Percentiles rank a stretch among this genome's conserved stretches.
phyloP scores from a whole-genome alignment of 2,329 filamentous ascomycete genomes.

The Ophiostoma ips region DNA sequence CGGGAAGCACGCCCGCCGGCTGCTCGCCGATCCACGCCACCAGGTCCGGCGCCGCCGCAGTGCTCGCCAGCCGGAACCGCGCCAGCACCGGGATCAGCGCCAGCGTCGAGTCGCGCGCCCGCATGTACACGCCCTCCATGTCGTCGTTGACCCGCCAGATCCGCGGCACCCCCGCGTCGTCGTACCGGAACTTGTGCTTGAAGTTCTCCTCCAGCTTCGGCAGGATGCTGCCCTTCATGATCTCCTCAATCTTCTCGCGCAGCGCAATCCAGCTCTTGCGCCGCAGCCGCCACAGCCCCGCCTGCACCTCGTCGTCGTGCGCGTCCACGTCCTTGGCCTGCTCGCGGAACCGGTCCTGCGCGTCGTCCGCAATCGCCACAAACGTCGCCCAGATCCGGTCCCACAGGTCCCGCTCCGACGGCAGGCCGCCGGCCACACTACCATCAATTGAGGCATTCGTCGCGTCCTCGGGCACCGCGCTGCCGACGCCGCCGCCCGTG shows the following conservation, averaged over 20 bases:
- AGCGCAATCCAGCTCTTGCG: slow-evolving; percentile 92
- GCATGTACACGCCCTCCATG: slow-evolving; percentile 90
- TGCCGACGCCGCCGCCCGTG: slow-evolving; percentile 46
- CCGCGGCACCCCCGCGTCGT: slow-evolving; percentile 82
- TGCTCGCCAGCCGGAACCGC: slow-evolving; percentile 64
- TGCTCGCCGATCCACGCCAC: slow-evolving; percentile 69
- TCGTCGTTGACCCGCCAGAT: slow-evolving; percentile 97
- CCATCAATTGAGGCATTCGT: too few relatives aligned
- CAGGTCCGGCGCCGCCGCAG: slow-evolving; percentile 66
- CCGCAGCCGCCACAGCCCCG: slow-evolving; percentile 82
- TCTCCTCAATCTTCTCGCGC: slow-evolving; percentile 83
- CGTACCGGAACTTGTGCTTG: slow-evolving; percentile 97
- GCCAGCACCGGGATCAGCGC: slow-evolving; percentile 81
- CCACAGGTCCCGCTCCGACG: slow-evolving; percentile 77
- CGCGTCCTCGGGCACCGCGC: slow-evolving; percentile 53
- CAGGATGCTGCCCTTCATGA: slow-evolving; percentile 93
- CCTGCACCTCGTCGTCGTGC: slow-evolving; percentile 75
- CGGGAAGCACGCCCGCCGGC: slow-evolving; percentile 57
- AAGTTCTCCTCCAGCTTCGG: slow-evolving; percentile 96
- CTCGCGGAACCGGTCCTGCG: slow-evolving; percentile 73
- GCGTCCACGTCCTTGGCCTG: slow-evolving; percentile 90
- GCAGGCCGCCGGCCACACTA: slow-evolving; percentile 57
- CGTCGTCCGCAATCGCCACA: slow-evolving; percentile 66
- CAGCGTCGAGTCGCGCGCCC: slow-evolving; percentile 81
- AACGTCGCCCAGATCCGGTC: slow-evolving; percentile 90